Evolutionary conservation across 176 grass and related monocot genomes (phyloP), one percentile per base, ranked within the genome.

Genomic region (Triticum timopheevii): DNA sequence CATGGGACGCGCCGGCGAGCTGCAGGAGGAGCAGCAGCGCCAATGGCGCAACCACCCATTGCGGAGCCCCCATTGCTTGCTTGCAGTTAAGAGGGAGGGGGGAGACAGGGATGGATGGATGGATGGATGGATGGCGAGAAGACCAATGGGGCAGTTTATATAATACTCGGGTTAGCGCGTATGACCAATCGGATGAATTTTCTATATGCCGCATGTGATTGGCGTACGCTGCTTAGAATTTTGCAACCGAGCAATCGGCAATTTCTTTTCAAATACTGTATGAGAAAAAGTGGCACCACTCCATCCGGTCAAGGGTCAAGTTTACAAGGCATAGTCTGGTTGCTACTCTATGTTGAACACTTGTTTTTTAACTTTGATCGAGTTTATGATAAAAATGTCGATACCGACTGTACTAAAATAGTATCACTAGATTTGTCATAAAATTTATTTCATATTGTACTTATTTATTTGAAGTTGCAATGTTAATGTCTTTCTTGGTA

Each of bases 121-220:
- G 39, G 71, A 75, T 52, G 73, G 44, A 76, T 76, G 45, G 73
- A 77, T 54, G 74, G 74, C 24, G 45, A 77, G 74, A 56, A 56
- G 47, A 34, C 27, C 74, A 77, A 56, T 77, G 74, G 73, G 45
- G 27, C 27, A 33, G 25, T 77, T 12, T 77, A 77, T 77, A 77
- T 77, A 77, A 77, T 77, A 56, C 47, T 77, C 3, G 27, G 30
- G 74, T 76, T 76, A 22, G 73, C 74, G 47, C 74, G 47, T 77
- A 73, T 7, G 47, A 28, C 74, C 27, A 56, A 77, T 22, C 6
- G 27, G 27, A 13, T 20, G 74, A 77, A 12, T 77, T 77, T 77
- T 56, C 74, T 77, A 76, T 77, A 76, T 19, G n/a, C 23, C 9
- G 47, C 4, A 31, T 31, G 49, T 49, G 27, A 77, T 77, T 77